Conservation (phyloP, 192 early-diverging fungal genomes). For the Rhizophagus clarus region DNA sequence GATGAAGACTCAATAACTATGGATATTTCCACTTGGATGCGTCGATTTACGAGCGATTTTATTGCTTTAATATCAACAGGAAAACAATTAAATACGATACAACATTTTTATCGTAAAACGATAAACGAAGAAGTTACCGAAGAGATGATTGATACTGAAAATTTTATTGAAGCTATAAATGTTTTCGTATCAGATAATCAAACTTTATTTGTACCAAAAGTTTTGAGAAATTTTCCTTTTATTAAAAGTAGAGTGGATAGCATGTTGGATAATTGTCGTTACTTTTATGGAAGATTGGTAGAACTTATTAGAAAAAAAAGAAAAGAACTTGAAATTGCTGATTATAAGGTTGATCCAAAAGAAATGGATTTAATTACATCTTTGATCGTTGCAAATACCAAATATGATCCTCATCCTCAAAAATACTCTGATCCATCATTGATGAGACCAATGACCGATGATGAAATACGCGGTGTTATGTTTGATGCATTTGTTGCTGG, state of each 20-base stretch:
- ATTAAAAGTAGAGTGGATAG: conserved; percentile 4
- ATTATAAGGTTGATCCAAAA: not conserved
- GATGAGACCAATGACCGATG: not conserved
- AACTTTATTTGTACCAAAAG: conserved; percentile 26
- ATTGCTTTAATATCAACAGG: conserved; percentile 9
- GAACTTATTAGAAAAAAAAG: conserved; percentile 20
- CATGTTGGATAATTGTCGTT: not conserved
- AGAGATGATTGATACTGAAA: conserved; percentile 24
- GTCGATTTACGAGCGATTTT: conserved; percentile 24
- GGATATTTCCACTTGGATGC: conserved; percentile 17
- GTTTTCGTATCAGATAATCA: conserved; percentile 27
- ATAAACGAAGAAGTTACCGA: conserved; percentile 13
- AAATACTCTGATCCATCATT: not conserved
- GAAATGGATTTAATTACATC: conserved; percentile 17
- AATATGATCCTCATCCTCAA: not conserved
- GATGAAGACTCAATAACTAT: conserved; percentile 8
- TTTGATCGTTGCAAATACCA: not conserved
- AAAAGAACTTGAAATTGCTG: conserved; percentile 22
- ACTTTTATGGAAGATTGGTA: conserved; percentile 1
- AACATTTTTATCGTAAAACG: conserved; percentile 8
- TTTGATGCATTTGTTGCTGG: conserved; percentile 13
- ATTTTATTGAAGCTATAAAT: conserved; percentile 21
- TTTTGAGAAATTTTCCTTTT: conserved; percentile 25
- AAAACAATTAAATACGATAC: not conserved
- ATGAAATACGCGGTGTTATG: conserved; percentile 14